A percentile compares a stretch with the other conserved stretches of the same genome.
These are phyloP conservation scores for Hemisphaericaspora subhashii DNA, from an alignment of 1,139 yeast genomes.

Conservation along the genomic window DNA sequence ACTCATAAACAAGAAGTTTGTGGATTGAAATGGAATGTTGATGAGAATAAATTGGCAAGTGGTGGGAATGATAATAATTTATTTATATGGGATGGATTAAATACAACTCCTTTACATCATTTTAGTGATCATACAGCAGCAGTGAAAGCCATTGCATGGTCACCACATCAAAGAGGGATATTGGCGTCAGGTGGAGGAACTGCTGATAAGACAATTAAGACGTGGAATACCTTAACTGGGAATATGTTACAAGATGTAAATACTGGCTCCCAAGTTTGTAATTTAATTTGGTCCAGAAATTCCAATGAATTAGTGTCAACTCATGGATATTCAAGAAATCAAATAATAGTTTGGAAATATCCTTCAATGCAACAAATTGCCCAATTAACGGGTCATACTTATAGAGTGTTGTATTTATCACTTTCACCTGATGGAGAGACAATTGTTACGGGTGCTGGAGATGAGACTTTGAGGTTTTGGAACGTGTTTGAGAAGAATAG, in stretches of 20 bases:
- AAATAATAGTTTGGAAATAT: constrained; percentile 91
- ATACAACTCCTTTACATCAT: constrained; percentile 65
- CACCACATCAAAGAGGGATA: constrained; percentile 93
- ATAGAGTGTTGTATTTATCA: constrained; percentile 84
- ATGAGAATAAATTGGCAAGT: constrained; percentile 82
- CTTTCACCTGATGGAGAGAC: constrained; percentile 97
- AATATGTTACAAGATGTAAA: constrained; percentile 72
- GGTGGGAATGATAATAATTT: constrained; percentile 93
- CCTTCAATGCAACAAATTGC: constrained; percentile 93
- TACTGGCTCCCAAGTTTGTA: constrained; percentile 96
- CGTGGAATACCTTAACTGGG: constrained; percentile 91
- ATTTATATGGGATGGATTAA: constrained; percentile 83
- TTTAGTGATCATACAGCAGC: constrained; percentile 91
- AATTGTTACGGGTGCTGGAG: constrained; percentile 99
- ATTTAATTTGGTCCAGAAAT: constrained; percentile 88
- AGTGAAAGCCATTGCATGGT: constrained; percentile 95
- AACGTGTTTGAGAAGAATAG: constrained; percentile 80
- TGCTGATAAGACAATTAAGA: constrained; percentile 84
- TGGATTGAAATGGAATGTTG: constrained; percentile 91
- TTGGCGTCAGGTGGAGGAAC: constrained; percentile 98
- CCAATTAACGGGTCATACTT: constrained; percentile 90
- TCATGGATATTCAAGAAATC: constrained; percentile 91
- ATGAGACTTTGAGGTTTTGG: constrained; percentile 94
- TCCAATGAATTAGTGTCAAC: constrained; percentile 92
- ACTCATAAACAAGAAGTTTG: constrained; percentile 93